These are phyloP conservation scores for Blastocystis sp. DNA, from an alignment of 352 stramenopile species.

Conservation along the genomic window DNA sequence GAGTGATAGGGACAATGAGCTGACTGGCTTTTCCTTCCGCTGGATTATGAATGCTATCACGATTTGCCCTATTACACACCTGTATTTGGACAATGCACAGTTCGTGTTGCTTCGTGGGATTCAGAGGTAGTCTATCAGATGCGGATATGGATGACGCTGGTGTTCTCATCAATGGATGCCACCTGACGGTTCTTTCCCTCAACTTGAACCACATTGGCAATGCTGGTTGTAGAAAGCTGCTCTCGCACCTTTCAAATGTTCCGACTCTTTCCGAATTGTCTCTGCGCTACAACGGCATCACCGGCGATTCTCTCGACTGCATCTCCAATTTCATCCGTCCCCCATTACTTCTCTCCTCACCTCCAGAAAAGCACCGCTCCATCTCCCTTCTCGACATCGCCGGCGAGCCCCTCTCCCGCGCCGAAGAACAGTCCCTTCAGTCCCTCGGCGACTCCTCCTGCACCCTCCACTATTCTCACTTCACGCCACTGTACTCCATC, in stretches of 20 bases:
- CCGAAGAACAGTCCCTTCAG: neutral
- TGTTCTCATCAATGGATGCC: neutral
- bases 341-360: no score
- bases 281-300: constrained; percentile 1
- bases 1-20: neutral
- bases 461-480: no score
- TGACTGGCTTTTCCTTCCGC: neutral
- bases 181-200: neutral
- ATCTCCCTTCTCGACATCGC: neutral
- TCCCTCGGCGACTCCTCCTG: neutral
- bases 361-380: neutral
- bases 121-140: neutral
- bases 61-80: neutral
- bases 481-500: no score
- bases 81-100: constrained; percentile 15
- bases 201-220: constrained; percentile 4
- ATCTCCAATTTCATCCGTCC: neutral
- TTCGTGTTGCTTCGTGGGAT: neutral
- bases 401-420: neutral
- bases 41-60: neutral
- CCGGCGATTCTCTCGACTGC: neutral
- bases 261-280: neutral
- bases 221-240: neutral
- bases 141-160: neutral
- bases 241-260: neutral